Evolutionary conservation across 2,329 filamentous ascomycete species (phyloP), one percentile per base, ranked within the genome.

Genomic region (Alternaria hordeiaustralica): DNA sequence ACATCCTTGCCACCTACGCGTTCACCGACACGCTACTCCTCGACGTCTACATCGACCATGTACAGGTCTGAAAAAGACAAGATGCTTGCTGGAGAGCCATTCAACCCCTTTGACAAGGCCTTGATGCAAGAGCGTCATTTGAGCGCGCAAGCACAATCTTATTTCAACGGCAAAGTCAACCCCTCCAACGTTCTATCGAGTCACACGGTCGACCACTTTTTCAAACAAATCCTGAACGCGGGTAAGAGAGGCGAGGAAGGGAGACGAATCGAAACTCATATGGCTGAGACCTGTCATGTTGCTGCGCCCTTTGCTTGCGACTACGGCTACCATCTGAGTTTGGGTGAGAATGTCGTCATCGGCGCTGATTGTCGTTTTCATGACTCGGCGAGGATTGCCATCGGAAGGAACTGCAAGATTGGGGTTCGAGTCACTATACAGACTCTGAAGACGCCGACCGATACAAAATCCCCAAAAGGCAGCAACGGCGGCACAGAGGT

Each of bases 271-370:
- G 65, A 68, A 54, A 92, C 87, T 60, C 87, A 84, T 23, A 87
- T 96, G 6, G 93, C 93, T n/a, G 87, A 89, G 15, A 88, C 90
- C 59, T 90, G 92, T 6, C 85, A 90, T 45, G 91, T 99, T 25
- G 93, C 97, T 74, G 89, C 92, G 3, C 95, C 95, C 0, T 98
- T 99, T 79, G 90, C 87, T 50, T 97, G 95, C 78, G 94, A 97
- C 74, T 97, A 97, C 75, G 96, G 96, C 1, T 98, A 97, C 82
- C 98, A 99, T 78, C 91, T 98, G 72, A 87, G 87, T 51, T 92
- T 99, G 69, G 94, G 92, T 12, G 90, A 94, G 71, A 90, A 96
- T 67, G 93, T 96, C 3, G 87, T 90, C 59, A 92, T 99, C 69
- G 92, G 91, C 18, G 87, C 92, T 59, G 92, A 93, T 73, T 97